These are phyloP conservation scores for Colletotrichum magnum DNA, from an alignment of 2,329 filamentous ascomycete genomes.

Conservation along the genomic window DNA sequence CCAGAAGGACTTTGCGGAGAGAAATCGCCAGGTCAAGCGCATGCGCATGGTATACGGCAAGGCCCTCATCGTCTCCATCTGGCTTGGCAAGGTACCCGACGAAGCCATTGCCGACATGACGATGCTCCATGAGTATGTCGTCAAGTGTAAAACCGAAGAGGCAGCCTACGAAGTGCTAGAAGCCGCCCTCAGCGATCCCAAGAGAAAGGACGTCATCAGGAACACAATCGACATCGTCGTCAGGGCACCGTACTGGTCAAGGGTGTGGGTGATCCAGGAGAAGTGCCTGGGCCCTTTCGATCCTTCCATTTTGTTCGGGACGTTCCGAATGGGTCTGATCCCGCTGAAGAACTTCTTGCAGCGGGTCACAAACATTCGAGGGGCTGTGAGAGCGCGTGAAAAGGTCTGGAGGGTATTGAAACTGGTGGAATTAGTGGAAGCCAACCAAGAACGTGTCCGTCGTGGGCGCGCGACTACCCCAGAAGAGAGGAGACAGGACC, in stretches of 20 bases:
- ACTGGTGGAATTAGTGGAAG: slow-evolving; percentile 20
- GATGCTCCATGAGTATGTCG: slow-evolving; percentile 16
- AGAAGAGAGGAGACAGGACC: slow-evolving; percentile 16
- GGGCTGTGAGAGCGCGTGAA: slow-evolving; percentile 22
- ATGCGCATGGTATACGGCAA: slow-evolving; percentile 40
- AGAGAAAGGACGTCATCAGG: slow-evolving; percentile 11
- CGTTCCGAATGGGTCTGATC: slow-evolving; percentile 25
- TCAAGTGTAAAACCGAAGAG: slow-evolving; percentile 6
- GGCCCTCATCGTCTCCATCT: slow-evolving; percentile 38
- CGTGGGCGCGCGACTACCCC: slow-evolving; percentile 8
- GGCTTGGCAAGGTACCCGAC: slow-evolving; percentile 35
- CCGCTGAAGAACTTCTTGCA: slow-evolving; percentile 28
- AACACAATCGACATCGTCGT: slow-evolving; percentile 20
- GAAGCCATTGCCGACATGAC: slow-evolving; percentile 28
- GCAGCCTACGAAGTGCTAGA: slow-evolving; percentile 15
- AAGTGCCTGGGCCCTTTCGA: slow-evolving; percentile 29
- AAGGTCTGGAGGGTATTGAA: slow-evolving; percentile 32
- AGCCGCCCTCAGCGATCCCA: neutral
- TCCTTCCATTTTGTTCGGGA: slow-evolving; percentile 33
- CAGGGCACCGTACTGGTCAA: slow-evolving; percentile 19
- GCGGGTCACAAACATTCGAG: slow-evolving; percentile 14
- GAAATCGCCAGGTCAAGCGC: slow-evolving; percentile 40
- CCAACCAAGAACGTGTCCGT: slow-evolving; percentile 23
- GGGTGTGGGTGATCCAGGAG: slow-evolving; percentile 34
- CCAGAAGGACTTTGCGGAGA: slow-evolving; percentile 39